phyloP scores from a whole-genome alignment of 2,329 filamentous ascomycete genomes.

The Westerdykella sp. region DNA sequence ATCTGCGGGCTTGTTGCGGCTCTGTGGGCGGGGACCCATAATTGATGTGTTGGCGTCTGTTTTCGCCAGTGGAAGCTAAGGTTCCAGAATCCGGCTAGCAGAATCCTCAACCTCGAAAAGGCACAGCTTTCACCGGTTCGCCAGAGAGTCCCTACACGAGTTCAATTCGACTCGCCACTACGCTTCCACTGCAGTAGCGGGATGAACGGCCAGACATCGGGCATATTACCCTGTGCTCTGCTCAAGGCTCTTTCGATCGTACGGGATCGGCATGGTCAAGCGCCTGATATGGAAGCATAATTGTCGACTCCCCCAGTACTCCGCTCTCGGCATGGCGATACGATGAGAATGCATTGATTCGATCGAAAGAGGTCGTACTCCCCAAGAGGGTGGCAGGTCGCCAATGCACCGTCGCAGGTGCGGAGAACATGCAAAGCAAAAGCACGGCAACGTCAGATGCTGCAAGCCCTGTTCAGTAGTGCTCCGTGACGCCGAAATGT shows the following conservation, averaged over 20 bases:
- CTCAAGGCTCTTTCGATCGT: constrained; percentile 25
- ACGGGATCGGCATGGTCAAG: constrained; percentile 28
- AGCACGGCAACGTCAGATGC: constrained; percentile 28
- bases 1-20: constrained; percentile 39
- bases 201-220: constrained; percentile 29
- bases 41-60: constrained; percentile 85
- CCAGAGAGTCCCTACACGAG: constrained; percentile 16
- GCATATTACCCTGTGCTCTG: constrained; percentile 24
- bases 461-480: constrained; percentile 25
- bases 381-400: constrained; percentile 22
- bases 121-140: constrained; percentile 34
- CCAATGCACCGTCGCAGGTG: constrained; percentile 30
- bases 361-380: constrained; percentile 19
- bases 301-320: constrained; percentile 25
- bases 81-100: constrained; percentile 37
- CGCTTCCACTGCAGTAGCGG: constrained; percentile 32
- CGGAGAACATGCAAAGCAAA: constrained; percentile 23
- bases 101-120: constrained; percentile 31
- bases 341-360: constrained; percentile 15
- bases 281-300: constrained; percentile 28
- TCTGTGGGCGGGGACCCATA: constrained; percentile 43
- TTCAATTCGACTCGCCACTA: constrained; percentile 31
- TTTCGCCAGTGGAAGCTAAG: constrained; percentile 64
- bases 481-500: constrained; percentile 19
- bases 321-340: constrained; percentile 15